Evolutionary conservation across 2,329 filamentous ascomycete species (phyloP).

Genomic region (Periconia macrospinosa): DNA sequence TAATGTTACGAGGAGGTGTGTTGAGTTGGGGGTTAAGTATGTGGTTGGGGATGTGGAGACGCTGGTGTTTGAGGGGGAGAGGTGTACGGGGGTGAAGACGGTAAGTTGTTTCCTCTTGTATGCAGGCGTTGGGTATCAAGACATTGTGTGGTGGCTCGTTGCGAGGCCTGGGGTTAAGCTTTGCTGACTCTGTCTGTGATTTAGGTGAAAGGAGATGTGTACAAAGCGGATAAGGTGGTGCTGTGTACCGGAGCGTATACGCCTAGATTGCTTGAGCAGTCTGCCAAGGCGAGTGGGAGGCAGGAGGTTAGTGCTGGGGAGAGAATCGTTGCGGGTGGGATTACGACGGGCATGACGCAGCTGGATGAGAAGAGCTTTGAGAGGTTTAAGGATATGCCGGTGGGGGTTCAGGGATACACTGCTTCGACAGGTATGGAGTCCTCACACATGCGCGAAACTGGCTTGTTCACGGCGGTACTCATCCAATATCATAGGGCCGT

Average conservation of each 20-base stretch:
- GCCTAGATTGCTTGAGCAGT: slow-evolving; percentile 50
- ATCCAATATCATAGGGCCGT: slow-evolving; percentile 16
- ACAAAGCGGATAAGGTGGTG: slow-evolving; percentile 31
- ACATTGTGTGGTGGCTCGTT: too few species aligned
- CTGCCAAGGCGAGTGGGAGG: slow-evolving; percentile 50
- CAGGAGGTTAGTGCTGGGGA: slow-evolving; percentile 56
- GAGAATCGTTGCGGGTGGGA: slow-evolving; percentile 60
- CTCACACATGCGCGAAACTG: not conserved
- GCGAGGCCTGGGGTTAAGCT: too few species aligned
- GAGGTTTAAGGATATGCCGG: slow-evolving; percentile 37
- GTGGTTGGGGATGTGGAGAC: slow-evolving; percentile 55
- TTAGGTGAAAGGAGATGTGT: slow-evolving; percentile 25
- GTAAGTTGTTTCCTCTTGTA: slow-evolving; percentile 11
- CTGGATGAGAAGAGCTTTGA: slow-evolving; percentile 39
- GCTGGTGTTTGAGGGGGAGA: slow-evolving; percentile 55
- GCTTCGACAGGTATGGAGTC: slow-evolving; percentile 20
- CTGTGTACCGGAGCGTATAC: slow-evolving; percentile 49
- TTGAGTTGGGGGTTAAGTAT: slow-evolving; percentile 63
- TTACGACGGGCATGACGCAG: slow-evolving; percentile 52
- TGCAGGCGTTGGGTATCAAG: too few species aligned
- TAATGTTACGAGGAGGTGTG: slow-evolving; percentile 56
- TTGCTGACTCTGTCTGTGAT: too few species aligned
- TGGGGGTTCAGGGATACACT: slow-evolving; percentile 35
- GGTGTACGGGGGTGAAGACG: slow-evolving; percentile 36
- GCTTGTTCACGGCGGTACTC: too few species aligned